Conservation (phyloP, 1,284 basidiomycete species). For the Naganishia albida region DNA sequence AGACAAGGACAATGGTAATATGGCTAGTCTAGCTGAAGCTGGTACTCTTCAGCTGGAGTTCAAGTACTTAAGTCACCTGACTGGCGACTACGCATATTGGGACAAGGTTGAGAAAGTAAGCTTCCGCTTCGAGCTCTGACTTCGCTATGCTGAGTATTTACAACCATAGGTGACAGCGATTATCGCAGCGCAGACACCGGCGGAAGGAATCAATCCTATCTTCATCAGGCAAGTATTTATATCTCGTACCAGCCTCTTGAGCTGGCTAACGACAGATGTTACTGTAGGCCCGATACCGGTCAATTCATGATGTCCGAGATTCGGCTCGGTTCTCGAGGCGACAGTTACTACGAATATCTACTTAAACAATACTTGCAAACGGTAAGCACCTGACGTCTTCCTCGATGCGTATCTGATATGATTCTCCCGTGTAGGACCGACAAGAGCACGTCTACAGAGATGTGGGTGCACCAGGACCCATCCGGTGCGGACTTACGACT, state of each 20-base stretch:
- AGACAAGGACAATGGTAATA: constrained; percentile 65
- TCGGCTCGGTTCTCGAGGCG: constrained; percentile 85
- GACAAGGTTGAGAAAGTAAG: constrained; percentile 70
- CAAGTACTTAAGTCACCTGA: constrained; percentile 80
- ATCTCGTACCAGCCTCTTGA: no score
- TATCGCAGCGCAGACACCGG: constrained; percentile 64
- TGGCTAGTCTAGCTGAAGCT: constrained; percentile 80
- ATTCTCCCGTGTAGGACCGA: constrained; percentile 60
- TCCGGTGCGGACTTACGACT: background rate
- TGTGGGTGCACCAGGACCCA: constrained; percentile 54
- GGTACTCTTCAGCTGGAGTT: constrained; percentile 85
- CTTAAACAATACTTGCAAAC: constrained; percentile 82
- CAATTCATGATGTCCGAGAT: constrained; percentile 74
- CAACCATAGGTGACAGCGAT: constrained; percentile 68
- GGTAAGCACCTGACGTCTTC: constrained; percentile 53
- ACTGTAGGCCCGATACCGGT: constrained; percentile 64
- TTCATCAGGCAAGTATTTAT: constrained; percentile 67
- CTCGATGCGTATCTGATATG: constrained; percentile 28
- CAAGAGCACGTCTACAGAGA: constrained; percentile 77
- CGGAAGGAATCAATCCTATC: constrained; percentile 78
- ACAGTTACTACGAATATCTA: constrained; percentile 94
- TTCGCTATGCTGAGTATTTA: background rate
- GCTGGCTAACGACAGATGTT: background rate
- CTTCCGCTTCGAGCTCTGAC: background rate
- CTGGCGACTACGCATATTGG: constrained; percentile 78